These are phyloP conservation scores for Protea cynaroides DNA, from an alignment of 164 flowering plant species.

Conservation along the genomic window DNA sequence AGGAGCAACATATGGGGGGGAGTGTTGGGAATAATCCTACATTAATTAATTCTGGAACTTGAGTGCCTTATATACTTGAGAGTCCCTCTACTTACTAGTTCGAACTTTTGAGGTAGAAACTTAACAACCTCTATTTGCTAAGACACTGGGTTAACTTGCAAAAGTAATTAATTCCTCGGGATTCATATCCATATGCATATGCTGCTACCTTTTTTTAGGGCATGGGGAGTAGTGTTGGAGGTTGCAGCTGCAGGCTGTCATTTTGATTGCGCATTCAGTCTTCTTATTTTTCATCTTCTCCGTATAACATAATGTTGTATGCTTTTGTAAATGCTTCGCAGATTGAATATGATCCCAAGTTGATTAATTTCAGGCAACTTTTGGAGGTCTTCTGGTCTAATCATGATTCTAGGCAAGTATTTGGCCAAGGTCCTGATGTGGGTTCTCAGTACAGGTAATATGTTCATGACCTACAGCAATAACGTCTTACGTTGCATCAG, in stretches of 20 bases:
- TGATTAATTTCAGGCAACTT: constrained; percentile 63
- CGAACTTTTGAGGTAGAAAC: no score
- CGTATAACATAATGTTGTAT: not conserved
- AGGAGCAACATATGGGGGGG: no score
- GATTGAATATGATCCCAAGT: constrained; percentile 85
- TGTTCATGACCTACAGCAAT: not conserved
- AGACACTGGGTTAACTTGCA: not conserved
- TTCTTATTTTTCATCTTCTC: not conserved
- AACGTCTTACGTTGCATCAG: not conserved
- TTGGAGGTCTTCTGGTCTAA: constrained; percentile 91
- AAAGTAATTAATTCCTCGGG: not conserved
- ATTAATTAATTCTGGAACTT: no score
- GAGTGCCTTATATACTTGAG: no score
- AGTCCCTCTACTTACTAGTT: no score
- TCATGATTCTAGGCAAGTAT: constrained; percentile 92
- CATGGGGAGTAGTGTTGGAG: not conserved
- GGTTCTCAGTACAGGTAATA: constrained; percentile 84
- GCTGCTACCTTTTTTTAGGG: not conserved
- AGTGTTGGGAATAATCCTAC: no score
- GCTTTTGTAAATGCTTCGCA: constrained; percentile 29
- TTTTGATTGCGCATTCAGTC: not conserved
- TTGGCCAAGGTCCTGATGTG: constrained; percentile 99
- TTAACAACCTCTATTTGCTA: no score
- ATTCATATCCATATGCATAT: not conserved
- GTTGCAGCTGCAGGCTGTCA: not conserved